Evolutionary conservation across 2,329 filamentous ascomycete species (phyloP), one percentile per base, ranked within the genome.

Genomic region (Colletotrichum chlorophyti): DNA sequence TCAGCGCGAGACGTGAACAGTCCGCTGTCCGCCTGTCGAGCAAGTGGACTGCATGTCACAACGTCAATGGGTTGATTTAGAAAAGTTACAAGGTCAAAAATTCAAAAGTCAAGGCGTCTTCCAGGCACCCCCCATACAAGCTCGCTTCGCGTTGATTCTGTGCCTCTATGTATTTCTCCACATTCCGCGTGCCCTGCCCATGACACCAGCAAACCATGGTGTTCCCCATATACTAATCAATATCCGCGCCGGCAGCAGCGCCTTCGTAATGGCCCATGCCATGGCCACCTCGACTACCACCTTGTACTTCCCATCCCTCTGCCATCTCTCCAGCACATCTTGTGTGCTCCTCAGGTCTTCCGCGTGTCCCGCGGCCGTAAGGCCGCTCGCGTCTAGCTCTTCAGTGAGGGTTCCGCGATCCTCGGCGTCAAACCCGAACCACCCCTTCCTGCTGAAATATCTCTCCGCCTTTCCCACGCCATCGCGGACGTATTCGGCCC

Each of bases 181-280:
- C n/a, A 69, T 17, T 12, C 63, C 63, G 48, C 69, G 71, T 17
- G 73, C 52, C 43, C 73, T 72, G 11, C 90, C 74, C 34, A 91
- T 76, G 19, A 84, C 76, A 38, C 87, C 83, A 2, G 93, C 93
- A 79, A 98, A 96, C 90, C 91, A 96, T 4, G 95, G 95, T 42
- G 95, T 97, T 12, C 84, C 89, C 91, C 91, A 96, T 4, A 96
- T 83, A 75, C 93, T 97, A 6, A 86, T 74, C 23, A 89, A 77
- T 61, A 99, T 84, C 65, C 95, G 83, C 11, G 91, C 67, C 0
- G 95, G 92, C 63, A 99, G 72, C 58, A 98, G 69, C 14, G 86
- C 87, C 76, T 99, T 99, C 1, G 92, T 96, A 62, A 97, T 83
- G 1, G 92, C 90, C 78, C 95, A 99, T 5, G 95, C 93, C 17